Base-by-base conservation (phyloP, 202 grass and related monocot species). In the Alloteropsis angusta region DNA sequence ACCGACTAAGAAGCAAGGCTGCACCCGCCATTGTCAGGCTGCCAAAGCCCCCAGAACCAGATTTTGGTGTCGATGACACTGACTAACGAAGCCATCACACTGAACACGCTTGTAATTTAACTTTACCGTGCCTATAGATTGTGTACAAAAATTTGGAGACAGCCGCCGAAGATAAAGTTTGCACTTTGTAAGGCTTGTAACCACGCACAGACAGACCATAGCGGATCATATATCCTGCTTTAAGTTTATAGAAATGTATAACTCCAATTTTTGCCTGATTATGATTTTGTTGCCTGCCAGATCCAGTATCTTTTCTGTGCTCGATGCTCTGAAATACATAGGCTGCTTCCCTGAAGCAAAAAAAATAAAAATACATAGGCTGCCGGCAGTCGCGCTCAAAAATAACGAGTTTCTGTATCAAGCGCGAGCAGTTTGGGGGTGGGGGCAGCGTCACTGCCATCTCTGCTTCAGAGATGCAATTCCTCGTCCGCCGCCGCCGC, bases 11-110 rank as follows among this genome's bases (percentile, higher is more conserved):
- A 69, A 93, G 67, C 84, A 86, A 76, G 88, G 72, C 73, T 13
- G 71, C n/a, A 18, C 87, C 77, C 11, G 56, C 84, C 12, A 87
- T 97, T 22, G 80, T 97, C 66, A 86, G 84, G 58, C n/a, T 94
- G 42, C 91, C 90, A 18, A 94, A 97, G 65, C 94, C 94, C 21
- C 80, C 87, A 10, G 94, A 97, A 47, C 94, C 87, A 13, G 91
- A 97, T 85, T 97, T 97, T 46, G 84, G 60, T 7, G 71, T 52
- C 2, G 87, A 92, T 9, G 71, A 87, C 35, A 49, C 85, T 43
- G 87, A 97, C 48, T 88, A 78, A 80, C 12, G n/a, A 64, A 43
- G 45, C 55, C 25, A 17, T 39, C 5, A 36, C 22, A 66, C 15
- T 71, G 18, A 80, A 86, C 66, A 21, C 48, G 13, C 62, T 9